Evolutionary conservation across 2,329 filamentous ascomycete genomes (phyloP), one percentile per base, ranked within the genome.

Genomic region (Blastomyces percursus): DNA sequence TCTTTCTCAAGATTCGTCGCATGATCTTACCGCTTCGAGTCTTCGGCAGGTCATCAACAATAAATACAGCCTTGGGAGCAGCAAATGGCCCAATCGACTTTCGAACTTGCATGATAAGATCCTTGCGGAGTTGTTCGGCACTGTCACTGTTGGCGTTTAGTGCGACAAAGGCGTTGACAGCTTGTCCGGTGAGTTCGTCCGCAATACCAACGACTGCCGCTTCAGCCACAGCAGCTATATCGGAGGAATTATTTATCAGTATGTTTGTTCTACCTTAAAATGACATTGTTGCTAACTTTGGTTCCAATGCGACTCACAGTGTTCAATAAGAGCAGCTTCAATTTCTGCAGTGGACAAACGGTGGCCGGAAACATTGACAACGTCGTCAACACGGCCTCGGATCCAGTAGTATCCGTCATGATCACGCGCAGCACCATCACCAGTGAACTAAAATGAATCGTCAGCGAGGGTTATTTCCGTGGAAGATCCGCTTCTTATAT

Each of bases 391-490:
- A 76, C 94, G 91, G 67, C 94, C 94, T 66, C 94, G 90, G 75
- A 99, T 99, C 94, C 94, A 99, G 85, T 97, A 99, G 82, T 96
- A 99, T 63, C 94, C 94, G 71, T 99, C 94, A 77, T 96, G 89
- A 75, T 99, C 94, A 73, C 94, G 90, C 64, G 90, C 94, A 62
- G 94, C 94, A 73, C 94, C 94, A 73, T 99, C 94, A 64, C 79
- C 79, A 59, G 78, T 80, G 72, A 80, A 80, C 78, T 80, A 66
- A 61, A 62, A 11, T 8, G 32, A n/a, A 32, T 68, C 52, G 68
- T 60, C 60, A 66, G 62, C 61, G 51, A 38, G n/a, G 48, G 7
- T 12, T 46, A 56, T 50, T 32, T 40, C 1, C 11, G 32, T n/a
- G 14, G 16, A 24, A 8, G 6, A 3, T 19, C 24, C 21, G 5